Evolutionary conservation across 805 yeast species (phyloP), one percentile per base, ranked within the genome.

Genomic region (Suhomyces prunicola): DNA sequence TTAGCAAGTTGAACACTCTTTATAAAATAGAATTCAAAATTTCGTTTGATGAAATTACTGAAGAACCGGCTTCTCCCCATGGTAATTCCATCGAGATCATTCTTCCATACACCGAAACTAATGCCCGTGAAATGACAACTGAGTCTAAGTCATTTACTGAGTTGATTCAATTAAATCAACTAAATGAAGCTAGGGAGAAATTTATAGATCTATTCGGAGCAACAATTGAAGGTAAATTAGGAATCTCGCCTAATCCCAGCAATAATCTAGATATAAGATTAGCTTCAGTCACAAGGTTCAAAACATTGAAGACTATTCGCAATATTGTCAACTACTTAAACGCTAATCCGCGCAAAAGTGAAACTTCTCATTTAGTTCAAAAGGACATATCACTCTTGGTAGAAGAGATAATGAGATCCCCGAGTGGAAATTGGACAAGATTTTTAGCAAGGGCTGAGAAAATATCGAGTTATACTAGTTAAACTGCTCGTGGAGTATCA

Each of bases 181-280:
- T 17, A 17, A 9, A 39, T 39, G 42, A 39, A 17, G 22, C 42
- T 6, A 19, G 13, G 19, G 24, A 19, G 17, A 19, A 19, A 17
- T 39, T 39, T 39, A 10, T 17, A 17, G 42, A 19, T 17, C 42
- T 39, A 9, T 47, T 47, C 12, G 44, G 46, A 3, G 23, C 24
- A 5, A 17, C 13, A 3, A 50, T 53, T 8, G 52, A 49, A 19
- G 39, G 39, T 6, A 41, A 26, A 29, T 47, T 53, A 19, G 22
- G 17, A 13, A 15, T 53, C 12, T 52, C 55, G 22, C 24, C 26
- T 5, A 13, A 53, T 9, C 52, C 55, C 4, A 41, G 44, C 6
- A 49, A 49, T 27, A 53, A 53, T 44, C 26, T 48, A 10, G 19
- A 41, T 17, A 40, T 40, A 3, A 47, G 27, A 24, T 9, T 47